A percentile compares a stretch with the other conserved stretches of the same genome.
These are phyloP conservation scores for Coemansia sp. DNA, from an alignment of 192 early-diverging fungal genomes.

Conservation along the genomic window DNA sequence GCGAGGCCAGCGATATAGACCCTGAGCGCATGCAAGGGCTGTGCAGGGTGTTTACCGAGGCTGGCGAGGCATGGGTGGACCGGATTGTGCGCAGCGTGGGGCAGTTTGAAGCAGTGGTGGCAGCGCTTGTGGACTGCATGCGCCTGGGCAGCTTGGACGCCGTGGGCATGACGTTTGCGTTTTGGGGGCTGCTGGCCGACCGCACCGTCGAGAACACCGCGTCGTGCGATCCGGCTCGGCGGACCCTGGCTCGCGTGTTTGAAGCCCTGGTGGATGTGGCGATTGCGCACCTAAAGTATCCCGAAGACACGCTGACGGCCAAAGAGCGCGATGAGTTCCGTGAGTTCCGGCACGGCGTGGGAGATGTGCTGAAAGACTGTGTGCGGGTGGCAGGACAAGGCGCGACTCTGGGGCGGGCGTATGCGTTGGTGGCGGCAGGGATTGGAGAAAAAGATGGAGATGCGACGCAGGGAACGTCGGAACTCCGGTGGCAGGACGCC, in stretches of 20 bases:
- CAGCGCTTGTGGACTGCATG: conserved; percentile 81
- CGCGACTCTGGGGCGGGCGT: conserved; percentile 69
- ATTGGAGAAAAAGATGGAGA: conserved; percentile 6
- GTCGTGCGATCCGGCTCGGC: conserved; percentile 55
- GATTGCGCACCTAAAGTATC: conserved; percentile 86
- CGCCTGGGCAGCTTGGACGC: conserved; percentile 79
- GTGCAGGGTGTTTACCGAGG: conserved; percentile 86
- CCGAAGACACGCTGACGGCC: conserved; percentile 66
- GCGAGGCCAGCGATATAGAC: conserved; percentile 63
- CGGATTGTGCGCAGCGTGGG: conserved; percentile 70
- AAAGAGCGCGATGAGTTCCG: conserved; percentile 95
- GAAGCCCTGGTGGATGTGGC: conserved; percentile 77
- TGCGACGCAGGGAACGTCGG: conserved; percentile 11
- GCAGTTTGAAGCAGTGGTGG: conserved; percentile 71
- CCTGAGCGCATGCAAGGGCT: conserved; percentile 76
- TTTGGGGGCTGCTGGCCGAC: conserved; percentile 85
- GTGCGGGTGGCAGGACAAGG: conserved; percentile 78
- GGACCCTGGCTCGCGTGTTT: conserved; percentile 65
- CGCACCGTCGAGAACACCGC: conserved; percentile 53
- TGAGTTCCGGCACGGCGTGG: conserved; percentile 94
- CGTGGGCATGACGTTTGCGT: conserved; percentile 84
- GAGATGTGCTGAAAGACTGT: conserved; percentile 95
- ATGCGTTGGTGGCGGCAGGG: conserved; percentile 53
- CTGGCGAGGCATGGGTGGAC: conserved; percentile 81
- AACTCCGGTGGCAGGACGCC: conserved; percentile 81